Evolutionary conservation across 129 eudicot species (phyloP).

Genomic region (Flaveria linearis): DNA sequence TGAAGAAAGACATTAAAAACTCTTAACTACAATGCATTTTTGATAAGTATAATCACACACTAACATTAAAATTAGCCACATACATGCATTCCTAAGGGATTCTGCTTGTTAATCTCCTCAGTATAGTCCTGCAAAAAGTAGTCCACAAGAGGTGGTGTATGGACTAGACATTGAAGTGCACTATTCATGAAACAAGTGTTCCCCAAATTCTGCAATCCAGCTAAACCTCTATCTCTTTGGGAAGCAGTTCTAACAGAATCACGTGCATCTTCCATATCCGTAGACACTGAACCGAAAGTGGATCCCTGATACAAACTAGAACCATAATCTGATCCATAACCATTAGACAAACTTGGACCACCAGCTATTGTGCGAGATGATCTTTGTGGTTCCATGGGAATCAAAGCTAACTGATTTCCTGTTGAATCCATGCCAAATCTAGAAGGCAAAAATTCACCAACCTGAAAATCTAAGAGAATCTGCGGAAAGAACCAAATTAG

Average conservation of each 20-base stretch:
- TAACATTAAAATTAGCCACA: conserved; percentile 26
- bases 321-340: conserved; percentile 53
- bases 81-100: conserved; percentile 95
- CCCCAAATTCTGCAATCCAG: conserved; percentile 94
- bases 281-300: conserved; percentile 42
- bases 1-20: conserved; percentile 41
- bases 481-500: conserved; percentile 32
- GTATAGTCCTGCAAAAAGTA: conserved; percentile 84
- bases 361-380: conserved; percentile 87
- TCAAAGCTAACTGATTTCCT: conserved; percentile 85
- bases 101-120: conserved; percentile 83
- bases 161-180: conserved; percentile 90
- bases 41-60: not conserved
- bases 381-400: conserved; percentile 84
- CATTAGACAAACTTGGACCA: conserved; percentile 88
- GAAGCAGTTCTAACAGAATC: conserved; percentile 40
- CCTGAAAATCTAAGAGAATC: conserved; percentile 71
- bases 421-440: conserved; percentile 71
- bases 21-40: conserved; percentile 1
- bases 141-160: conserved; percentile 82
- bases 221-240: conserved; percentile 74
- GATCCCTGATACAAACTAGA: conserved; percentile 48
- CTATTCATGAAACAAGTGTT: conserved; percentile 99
- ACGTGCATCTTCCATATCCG: conserved; percentile 55
- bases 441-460: conserved; percentile 39